Percentiles rank a stretch among this genome's conserved stretches.
These are phyloP conservation scores for Sclerotinia minor DNA, from an alignment of 2,329 filamentous ascomycete genomes.

Conservation along the genomic window DNA sequence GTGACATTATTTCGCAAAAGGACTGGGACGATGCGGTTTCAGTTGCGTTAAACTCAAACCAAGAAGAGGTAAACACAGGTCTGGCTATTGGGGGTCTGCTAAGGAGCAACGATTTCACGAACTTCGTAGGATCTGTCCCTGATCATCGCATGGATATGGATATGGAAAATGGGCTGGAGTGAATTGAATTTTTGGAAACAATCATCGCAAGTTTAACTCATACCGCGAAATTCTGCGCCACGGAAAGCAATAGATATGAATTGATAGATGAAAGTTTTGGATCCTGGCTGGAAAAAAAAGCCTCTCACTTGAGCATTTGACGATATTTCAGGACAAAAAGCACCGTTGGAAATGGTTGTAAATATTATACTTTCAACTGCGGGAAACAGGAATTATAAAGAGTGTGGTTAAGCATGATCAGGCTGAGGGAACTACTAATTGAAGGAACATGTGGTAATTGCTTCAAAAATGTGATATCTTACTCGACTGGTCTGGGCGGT, in stretches of 20 bases:
- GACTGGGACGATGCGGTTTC: not conserved
- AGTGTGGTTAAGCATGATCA: not conserved
- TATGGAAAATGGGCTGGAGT: not conserved
- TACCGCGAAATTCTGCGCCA: not conserved
- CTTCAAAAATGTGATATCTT: not conserved
- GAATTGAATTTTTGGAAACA: not conserved
- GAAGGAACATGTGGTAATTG: not conserved
- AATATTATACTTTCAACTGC: constrained; percentile 4
- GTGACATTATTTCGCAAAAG: not conserved
- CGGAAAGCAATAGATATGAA: not conserved
- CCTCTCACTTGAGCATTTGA: not conserved
- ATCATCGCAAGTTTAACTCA: not conserved
- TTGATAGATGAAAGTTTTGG: not conserved
- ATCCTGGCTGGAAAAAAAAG: not conserved
- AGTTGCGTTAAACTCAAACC: not conserved
- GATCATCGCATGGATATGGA: not conserved
- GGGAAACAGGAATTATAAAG: not conserved
- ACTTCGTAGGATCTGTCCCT: not conserved
- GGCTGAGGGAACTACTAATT: not conserved
- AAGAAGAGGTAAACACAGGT: not conserved
- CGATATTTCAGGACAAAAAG: not conserved
- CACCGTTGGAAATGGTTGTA: not conserved
- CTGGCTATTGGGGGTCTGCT: not conserved
- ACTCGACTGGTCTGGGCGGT: no score
- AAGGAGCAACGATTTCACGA: not conserved